A percentile compares a stretch with the other conserved stretches of the same genome.
phyloP scores from a whole-genome alignment of 2,329 filamentous ascomycete species.

The Apiospora rasikravindrae region DNA sequence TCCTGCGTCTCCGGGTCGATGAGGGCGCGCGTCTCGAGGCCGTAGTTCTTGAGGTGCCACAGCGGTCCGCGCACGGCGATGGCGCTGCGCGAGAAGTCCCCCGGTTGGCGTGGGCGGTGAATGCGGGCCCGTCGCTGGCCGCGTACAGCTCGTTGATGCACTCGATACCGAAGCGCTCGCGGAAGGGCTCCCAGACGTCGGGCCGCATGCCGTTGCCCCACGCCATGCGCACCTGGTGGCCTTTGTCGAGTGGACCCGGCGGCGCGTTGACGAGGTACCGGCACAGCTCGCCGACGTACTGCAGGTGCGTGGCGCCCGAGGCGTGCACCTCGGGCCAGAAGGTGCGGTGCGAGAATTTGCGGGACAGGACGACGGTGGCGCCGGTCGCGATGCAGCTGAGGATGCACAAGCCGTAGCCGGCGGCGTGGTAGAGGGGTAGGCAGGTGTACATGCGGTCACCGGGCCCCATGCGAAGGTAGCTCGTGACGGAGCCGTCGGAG shows the following conservation, averaged over 20 bases:
- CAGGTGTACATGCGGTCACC: conserved; percentile 73
- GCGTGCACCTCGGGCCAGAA: conserved; percentile 77
- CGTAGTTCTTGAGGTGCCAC: conserved; percentile 55
- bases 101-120: conserved; percentile 61
- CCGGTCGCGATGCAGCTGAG: conserved; percentile 53
- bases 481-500: conserved; percentile 24
- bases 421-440: conserved; percentile 80
- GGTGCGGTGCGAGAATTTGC: conserved; percentile 68
- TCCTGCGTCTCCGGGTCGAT: conserved; percentile 72
- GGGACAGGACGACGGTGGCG: conserved; percentile 63
- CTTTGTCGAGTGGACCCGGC: conserved; percentile 60
- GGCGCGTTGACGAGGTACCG: conserved; percentile 75
- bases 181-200: conserved; percentile 70
- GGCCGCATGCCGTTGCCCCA: conserved; percentile 71
- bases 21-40: conserved; percentile 68
- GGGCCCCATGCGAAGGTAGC: conserved; percentile 28
- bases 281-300: conserved; percentile 80
- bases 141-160: conserved; percentile 77
- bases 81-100: conserved; percentile 64
- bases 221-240: conserved; percentile 62
- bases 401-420: conserved; percentile 63
- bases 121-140: conserved; percentile 73
- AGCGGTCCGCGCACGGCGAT: conserved; percentile 74
- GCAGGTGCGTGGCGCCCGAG: conserved; percentile 68
- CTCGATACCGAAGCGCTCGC: conserved; percentile 64